Base-by-base conservation (phyloP, 129 eudicot genomes). In the Escallonia rubra region DNA sequence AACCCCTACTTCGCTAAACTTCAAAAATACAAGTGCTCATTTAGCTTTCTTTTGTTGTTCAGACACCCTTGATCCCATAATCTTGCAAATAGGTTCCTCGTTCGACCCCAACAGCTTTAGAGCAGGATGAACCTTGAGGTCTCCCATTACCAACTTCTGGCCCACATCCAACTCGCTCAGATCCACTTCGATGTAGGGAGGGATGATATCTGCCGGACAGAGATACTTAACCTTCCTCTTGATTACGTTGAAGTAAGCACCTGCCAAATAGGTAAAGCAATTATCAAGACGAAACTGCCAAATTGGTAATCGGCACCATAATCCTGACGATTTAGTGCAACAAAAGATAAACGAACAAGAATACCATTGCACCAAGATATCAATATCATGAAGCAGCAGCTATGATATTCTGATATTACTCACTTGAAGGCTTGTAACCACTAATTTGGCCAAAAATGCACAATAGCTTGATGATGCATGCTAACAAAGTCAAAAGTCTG, bases 41-140 rank as follows among this genome's bases (percentile, higher is more conserved):
- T 91, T 91, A 48, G 95, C 78, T 69, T 82, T 93, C 76, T 69
- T 84, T 40, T 78, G 65, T 42, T 72, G 87, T 9, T 86, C 98
- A 15, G 95, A 78, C 57, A 82, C 93, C 59, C 99, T 77, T 12
- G 90, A 83, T 59, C 96, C 96, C 67, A 75, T 71, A 63, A 93
- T 82, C 85, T 93, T 93, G 85, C 74, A 70, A 48, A 89, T 79
- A 7, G 95, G 83, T 50, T 84, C 81, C 4, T 93, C 90, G 57
- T 74, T 80, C 8, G 88, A 62, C 41, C 74, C 74, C 34, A 73
- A 65, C 43, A 82, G 86, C 82, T 84, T 89, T 8, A 93, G 60
- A 53, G 90, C 95, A 8, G 99, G 99, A 82, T 93, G 99, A 68
- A 93, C 99, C 44, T 82, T 86, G 53, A 93, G 95, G 69, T 89